Base-by-base conservation (phyloP, 2,329 filamentous ascomycete species). In the Penicillium capsulatum region DNA sequence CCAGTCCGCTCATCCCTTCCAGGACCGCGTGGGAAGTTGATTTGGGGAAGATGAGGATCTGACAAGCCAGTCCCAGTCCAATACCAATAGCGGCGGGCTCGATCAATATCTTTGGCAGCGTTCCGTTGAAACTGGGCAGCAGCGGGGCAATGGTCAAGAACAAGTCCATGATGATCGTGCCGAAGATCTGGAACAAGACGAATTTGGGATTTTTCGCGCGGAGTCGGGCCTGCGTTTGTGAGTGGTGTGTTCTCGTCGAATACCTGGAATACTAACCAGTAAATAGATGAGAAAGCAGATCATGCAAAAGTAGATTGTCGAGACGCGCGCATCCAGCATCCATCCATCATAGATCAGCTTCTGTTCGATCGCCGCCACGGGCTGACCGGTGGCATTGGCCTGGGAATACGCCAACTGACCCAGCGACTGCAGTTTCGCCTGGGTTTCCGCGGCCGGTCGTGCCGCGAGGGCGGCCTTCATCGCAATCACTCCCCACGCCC, bases 381-480 rank as follows among this genome's bases (percentile, higher is more conserved):
- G 29, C 7, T 57, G 45, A 1, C 66, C 66, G 2, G 57, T 58
- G 4, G 55, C 38, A n/a, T 54, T 67, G 1, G 66, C 68, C 20
- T 61, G 51, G 14, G 60, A 49, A 13, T 34, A 49, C 2, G 57
- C 59, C 6, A 34, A 19, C 45, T 63, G 57, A 33, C 64, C 60
- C 16, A 75, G 50, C 0, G 58, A 52, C 6, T 53, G 52, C 3
- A 68, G 40, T 32, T 44, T 50, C 1, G 60, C 59, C 33, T 66
- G 59, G 0, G 65, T 69, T 6, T 68, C 65, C 0, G 60, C 52
- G 3, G 57, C 59, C 2, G 71, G 61, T 10, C 72, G 58, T 2
- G 65, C 64, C 1, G 71, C 68, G 7, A 65, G 43, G 2, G 71
- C 73, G 2, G 70, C 71, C 42, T 73, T 71, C 70, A 73, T 74